Evolutionary conservation across 805 yeast species (phyloP).

Genomic region (Pichia heedii): DNA sequence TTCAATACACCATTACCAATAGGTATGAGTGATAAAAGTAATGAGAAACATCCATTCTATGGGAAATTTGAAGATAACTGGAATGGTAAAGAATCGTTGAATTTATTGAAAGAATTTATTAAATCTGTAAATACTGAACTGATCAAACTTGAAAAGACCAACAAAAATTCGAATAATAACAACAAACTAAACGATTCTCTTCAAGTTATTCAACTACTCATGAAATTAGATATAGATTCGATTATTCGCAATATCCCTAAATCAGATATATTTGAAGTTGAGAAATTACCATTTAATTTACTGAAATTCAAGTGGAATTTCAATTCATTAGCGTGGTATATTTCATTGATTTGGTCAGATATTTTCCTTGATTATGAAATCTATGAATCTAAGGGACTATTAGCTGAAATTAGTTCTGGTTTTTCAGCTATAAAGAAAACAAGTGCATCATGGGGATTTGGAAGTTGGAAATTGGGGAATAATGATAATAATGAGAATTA

Average conservation of each 20-base stretch:
- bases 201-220: slow-evolving; percentile 34
- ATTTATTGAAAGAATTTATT: slow-evolving; percentile 2
- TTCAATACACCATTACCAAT: slow-evolving; percentile 42
- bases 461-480: slow-evolving; percentile 12
- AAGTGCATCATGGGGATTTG: slow-evolving; percentile 30
- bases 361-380: slow-evolving; percentile 37
- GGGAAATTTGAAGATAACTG: slow-evolving; percentile 43
- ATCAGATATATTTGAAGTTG: slow-evolving; percentile 33
- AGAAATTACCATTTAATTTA: slow-evolving; percentile 33
- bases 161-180: background rate
- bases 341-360: slow-evolving; percentile 52
- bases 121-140: background rate
- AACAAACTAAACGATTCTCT: slow-evolving; percentile 4
- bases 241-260: slow-evolving; percentile 10
- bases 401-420: slow-evolving; percentile 29
- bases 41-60: slow-evolving; percentile 42
- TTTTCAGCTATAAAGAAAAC: slow-evolving; percentile 25
- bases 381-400: slow-evolving; percentile 19
- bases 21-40: slow-evolving; percentile 54
- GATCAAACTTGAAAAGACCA: background rate
- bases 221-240: slow-evolving; percentile 23
- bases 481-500: background rate
- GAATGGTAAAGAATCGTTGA: slow-evolving; percentile 44
- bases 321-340: slow-evolving; percentile 68
- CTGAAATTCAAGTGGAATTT: slow-evolving; percentile 55